A percentile compares a stretch with the other conserved stretches of the same genome.
Conservation (phyloP, 1,139 yeast genomes). For the Magnusiomyces paraingens region DNA sequence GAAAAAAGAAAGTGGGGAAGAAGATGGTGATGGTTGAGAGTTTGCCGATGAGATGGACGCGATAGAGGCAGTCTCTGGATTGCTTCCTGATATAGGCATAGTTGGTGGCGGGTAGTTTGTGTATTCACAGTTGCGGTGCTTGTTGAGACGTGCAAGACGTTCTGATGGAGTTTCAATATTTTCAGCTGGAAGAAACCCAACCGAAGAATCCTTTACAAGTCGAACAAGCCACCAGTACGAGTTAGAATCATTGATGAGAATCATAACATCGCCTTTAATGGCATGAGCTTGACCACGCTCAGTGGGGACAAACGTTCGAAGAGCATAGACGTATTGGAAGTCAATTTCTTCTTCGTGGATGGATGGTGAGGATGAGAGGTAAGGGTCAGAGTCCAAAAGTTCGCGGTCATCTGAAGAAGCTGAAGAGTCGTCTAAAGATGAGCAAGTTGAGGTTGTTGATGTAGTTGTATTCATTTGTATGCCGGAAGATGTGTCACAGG, state of each 20-base stretch:
- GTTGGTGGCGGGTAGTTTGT: no score
- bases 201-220: constrained; percentile 48
- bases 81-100: no score
- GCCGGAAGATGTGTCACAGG: no score
- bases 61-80: no score
- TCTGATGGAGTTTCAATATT: constrained; percentile 88
- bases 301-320: constrained; percentile 84
- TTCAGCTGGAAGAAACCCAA: constrained; percentile 97
- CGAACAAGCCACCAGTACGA: constrained; percentile 95
- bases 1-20: constrained; percentile 14
- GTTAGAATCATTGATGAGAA: constrained; percentile 78
- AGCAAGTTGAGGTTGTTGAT: no score
- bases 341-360: constrained; percentile 55
- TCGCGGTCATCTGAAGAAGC: neutral
- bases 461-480: no score
- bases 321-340: constrained; percentile 77
- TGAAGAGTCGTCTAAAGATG: no score
- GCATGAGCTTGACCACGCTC: constrained; percentile 90
- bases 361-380: constrained; percentile 47
- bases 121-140: constrained; percentile 82
- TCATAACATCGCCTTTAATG: constrained; percentile 74
- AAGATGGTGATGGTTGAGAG: neutral
- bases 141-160: constrained; percentile 82
- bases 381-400: constrained; percentile 23
- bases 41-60: no score